phyloP scores from a whole-genome alignment of 805 yeast genomes.

The Wickerhamiella hasegawae region DNA sequence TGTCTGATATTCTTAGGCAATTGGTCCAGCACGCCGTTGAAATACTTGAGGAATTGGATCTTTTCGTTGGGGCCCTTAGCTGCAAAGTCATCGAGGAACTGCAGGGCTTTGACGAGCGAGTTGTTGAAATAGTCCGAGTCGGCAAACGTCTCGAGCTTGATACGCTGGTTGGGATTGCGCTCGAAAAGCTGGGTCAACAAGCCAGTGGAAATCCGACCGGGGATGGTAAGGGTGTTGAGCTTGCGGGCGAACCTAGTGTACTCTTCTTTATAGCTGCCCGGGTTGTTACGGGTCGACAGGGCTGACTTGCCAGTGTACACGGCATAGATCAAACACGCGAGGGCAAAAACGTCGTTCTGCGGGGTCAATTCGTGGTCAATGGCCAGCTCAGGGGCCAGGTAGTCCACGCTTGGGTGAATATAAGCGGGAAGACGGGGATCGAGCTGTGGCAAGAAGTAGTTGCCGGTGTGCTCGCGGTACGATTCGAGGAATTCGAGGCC shows the following conservation, averaged over 20 bases:
- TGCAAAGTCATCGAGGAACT: constrained; percentile 67
- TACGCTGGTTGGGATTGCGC: constrained; percentile 40
- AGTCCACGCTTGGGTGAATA: constrained; percentile 55
- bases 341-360: constrained; percentile 67
- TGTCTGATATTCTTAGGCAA: constrained; percentile 43
- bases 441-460: constrained; percentile 51
- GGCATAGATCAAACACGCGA: constrained; percentile 62
- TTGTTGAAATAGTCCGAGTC: constrained; percentile 65
- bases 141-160: constrained; percentile 50
- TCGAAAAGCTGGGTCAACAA: constrained; percentile 28
- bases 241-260: constrained; percentile 23
- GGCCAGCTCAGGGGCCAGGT: constrained; percentile 71
- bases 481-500: constrained; percentile 46
- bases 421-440: constrained; percentile 65
- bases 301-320: constrained; percentile 39
- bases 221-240: constrained; percentile 24
- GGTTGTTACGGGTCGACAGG: constrained; percentile 34
- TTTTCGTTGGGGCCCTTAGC: constrained; percentile 58
- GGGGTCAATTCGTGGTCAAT: constrained; percentile 45
- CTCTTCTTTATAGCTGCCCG: constrained; percentile 34
- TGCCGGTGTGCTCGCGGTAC: constrained; percentile 33
- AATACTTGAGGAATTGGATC: constrained; percentile 47
- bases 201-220: constrained; percentile 27
- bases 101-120: constrained; percentile 63
- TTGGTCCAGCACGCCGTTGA: constrained; percentile 35